Percentiles rank a stretch among this genome's conserved stretches.
Evolutionary conservation across 2,329 filamentous ascomycete genomes (phyloP).

Genomic region (Pseudogymnoascus sp.): DNA sequence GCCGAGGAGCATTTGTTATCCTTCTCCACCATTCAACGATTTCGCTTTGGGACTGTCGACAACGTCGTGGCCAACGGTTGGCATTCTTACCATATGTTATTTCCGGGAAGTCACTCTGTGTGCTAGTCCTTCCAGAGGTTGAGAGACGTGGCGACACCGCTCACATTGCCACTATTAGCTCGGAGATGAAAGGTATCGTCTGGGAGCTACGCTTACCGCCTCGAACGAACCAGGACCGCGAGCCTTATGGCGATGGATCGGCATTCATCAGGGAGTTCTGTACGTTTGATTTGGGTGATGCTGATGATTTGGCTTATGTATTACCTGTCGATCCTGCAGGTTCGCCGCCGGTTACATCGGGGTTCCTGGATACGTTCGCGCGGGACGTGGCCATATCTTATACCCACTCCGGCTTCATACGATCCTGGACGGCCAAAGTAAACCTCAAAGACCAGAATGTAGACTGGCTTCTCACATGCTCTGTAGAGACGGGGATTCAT

Average conservation of each 20-base stretch:
- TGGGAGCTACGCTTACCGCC: conserved; percentile 65
- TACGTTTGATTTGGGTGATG: conserved; percentile 55
- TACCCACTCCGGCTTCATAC: conserved; percentile 61
- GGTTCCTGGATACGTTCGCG: conserved; percentile 78
- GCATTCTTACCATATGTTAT: conserved; percentile 49
- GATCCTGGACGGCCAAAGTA: conserved; percentile 78
- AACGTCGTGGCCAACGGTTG: conserved; percentile 48
- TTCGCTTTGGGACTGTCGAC: conserved; percentile 70
- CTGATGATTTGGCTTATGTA: conserved; percentile 54
- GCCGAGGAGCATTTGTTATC: conserved; percentile 70
- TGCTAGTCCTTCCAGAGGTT: conserved; percentile 64
- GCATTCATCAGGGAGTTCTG: conserved; percentile 54
- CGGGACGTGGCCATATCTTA: conserved; percentile 82
- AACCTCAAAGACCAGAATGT: conserved; percentile 50
- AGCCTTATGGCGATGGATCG: conserved; percentile 29
- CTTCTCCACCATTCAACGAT: conserved; percentile 65
- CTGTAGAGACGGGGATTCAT: conserved; percentile 66
- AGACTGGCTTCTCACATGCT: conserved; percentile 76
- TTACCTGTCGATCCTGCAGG: conserved; percentile 83
- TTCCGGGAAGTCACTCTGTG: conserved; percentile 65
- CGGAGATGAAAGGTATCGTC: conserved; percentile 67
- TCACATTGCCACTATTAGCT: conserved; percentile 76
- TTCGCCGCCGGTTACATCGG: conserved; percentile 58
- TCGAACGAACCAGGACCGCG: conserved; percentile 28
- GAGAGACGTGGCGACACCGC: conserved; percentile 42